Evolutionary conservation across 1,139 yeast species (phyloP), one percentile per base, ranked within the genome.

Genomic region (Suhomyces bribrorum): DNA sequence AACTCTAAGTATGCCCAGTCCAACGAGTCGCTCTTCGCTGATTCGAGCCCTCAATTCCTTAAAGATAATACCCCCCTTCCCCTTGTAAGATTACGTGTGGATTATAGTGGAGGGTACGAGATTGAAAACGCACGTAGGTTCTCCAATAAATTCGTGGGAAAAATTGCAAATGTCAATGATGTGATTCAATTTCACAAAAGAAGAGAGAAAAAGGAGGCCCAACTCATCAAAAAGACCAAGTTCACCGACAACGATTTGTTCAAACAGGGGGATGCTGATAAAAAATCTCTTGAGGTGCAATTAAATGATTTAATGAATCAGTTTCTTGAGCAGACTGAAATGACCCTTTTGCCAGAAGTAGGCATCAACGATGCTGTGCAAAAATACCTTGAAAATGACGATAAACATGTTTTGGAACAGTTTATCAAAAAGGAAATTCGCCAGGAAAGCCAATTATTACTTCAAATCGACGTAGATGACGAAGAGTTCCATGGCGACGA

Each of bases 81-180:
- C 0, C 64, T 92, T 38, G 70, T 92, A 5, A 67, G 98, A 33
- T 60, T 94, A 16, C 69, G 89, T 29, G 97, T 92, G 0, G 97
- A 92, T 47, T 90, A 89, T 52, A 73, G 89, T 25, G 96, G 95
- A 0, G 95, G 90, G 4, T 90, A 77, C 53, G 96, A 89, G 49
- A 87, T 92, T 26, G 98, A 90, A 52, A 90, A 92, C 53, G 87
- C 96, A 0, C 73, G 95, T 40, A 64, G 97, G 44, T 87, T 92
- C 50, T 88, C 97, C 5, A 88, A 90, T 53, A 67, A 87, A 50
- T 94, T 90, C 69, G 95, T 87, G 5, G 97, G 96, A 0, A 74
- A 73, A 46, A 95, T 92, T 4, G 98, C 98, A 9, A 92, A 92
- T 57, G 80, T 84, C 8, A 84, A 86, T 53, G 95, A 90, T 51